These are phyloP conservation scores for Trypanosoma scelopori DNA, from an alignment of 208 protist species.

Conservation along the genomic window DNA sequence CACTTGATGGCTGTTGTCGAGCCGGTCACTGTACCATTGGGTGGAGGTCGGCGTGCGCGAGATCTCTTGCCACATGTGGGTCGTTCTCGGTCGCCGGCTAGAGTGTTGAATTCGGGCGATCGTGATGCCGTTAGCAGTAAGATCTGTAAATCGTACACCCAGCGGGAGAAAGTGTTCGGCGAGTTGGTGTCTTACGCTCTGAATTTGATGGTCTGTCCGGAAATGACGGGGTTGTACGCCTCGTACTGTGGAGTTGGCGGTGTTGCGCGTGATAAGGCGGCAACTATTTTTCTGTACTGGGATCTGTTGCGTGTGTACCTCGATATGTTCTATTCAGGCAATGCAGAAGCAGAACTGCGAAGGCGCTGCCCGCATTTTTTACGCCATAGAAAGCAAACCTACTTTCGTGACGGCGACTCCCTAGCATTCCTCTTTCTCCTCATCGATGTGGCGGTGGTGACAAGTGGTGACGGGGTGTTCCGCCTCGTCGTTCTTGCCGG, in stretches of 20 bases:
- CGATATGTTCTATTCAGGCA: constrained; percentile 20
- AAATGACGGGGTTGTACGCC: constrained; percentile 11
- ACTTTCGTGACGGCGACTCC: constrained; percentile 27
- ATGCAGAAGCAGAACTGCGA: neutral
- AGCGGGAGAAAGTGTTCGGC: constrained; percentile 6
- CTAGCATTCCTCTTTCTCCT: constrained; percentile 39
- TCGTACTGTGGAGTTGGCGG: constrained; percentile 45
- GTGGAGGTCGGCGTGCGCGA: neutral
- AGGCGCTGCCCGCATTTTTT: constrained; percentile 31
- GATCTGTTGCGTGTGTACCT: constrained; percentile 42
- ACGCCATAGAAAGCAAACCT: constrained; percentile 1
- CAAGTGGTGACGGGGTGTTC: constrained; percentile 30
- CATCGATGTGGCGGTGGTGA: constrained; percentile 34
- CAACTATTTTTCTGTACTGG: constrained; percentile 40
- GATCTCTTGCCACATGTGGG: neutral
- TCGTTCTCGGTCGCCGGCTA: neutral
- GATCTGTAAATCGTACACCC: neutral
- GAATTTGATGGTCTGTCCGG: constrained; percentile 11
- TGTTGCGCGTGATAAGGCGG: constrained; percentile 27
- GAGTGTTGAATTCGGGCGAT: neutral
- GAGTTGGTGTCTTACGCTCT: constrained; percentile 20
- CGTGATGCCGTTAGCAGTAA: neutral
- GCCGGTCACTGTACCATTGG: neutral
- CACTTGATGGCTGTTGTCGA: neutral
- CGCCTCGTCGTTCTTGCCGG: constrained; percentile 39